A percentile compares a stretch with the other conserved stretches of the same genome.
These are phyloP conservation scores for Ricinus communis DNA, from an alignment of 345 rosid genomes.

Conservation along the genomic window DNA sequence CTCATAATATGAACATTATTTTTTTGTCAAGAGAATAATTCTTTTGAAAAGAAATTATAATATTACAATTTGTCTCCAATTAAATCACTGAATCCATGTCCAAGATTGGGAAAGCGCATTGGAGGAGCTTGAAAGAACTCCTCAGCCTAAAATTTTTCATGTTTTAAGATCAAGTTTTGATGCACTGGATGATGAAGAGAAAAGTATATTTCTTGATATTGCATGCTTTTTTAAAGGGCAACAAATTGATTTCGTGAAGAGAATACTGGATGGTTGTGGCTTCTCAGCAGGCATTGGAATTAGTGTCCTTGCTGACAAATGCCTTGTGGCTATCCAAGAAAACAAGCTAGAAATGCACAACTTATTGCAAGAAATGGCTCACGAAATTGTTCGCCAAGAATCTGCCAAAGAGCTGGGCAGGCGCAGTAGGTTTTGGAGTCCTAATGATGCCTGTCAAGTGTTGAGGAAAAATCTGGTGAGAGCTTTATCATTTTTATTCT, in stretches of 20 bases:
- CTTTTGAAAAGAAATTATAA: too few relatives aligned
- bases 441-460: neutral
- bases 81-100: too few relatives aligned
- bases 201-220: slow-evolving; percentile 3
- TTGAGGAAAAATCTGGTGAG: neutral
- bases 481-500: neutral
- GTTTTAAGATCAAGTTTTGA: neutral
- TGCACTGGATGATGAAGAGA: neutral
- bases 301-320: neutral
- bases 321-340: neutral
- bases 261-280: neutral
- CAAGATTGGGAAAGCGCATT: neutral
- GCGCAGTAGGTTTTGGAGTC: slow-evolving; percentile 4
- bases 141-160: neutral
- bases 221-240: slow-evolving; percentile 3
- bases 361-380: neutral
- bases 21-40: too few relatives aligned
- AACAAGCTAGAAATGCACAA: slow-evolving; percentile 3
- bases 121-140: neutral
- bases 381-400: slow-evolving; percentile 7
- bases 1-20: too few relatives aligned
- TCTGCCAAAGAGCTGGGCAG: neutral
- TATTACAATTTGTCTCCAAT: too few relatives aligned
- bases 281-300: neutral
- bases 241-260: neutral